phyloP scores from a whole-genome alignment of 495 filamentous ascomycete genomes.

The Neurospora pannonica region DNA sequence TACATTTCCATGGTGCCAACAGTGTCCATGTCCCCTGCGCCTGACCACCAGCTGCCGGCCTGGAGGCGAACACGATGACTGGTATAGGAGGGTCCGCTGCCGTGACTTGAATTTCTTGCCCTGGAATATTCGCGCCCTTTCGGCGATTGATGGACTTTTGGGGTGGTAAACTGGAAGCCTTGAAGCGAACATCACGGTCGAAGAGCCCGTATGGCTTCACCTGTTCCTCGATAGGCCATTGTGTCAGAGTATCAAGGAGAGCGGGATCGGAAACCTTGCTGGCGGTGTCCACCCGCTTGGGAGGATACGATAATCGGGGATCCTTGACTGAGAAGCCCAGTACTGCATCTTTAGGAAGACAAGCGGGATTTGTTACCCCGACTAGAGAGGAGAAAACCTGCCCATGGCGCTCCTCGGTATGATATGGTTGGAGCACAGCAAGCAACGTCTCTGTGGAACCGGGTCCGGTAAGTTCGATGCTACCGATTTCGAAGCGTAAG shows the following conservation, averaged over 20 bases:
- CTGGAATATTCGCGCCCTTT: conserved; percentile 56
- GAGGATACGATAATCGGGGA: conserved; percentile 71
- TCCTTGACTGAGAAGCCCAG: conserved; percentile 67
- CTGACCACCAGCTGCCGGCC: conserved; percentile 32
- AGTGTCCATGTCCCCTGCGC: conserved; percentile 71
- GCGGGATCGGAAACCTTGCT: conserved; percentile 43
- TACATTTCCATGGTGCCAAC: conserved; percentile 86
- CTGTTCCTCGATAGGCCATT: conserved; percentile 60
- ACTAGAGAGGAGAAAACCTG: conserved; percentile 53
- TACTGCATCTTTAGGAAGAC: conserved; percentile 63
- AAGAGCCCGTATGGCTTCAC: conserved; percentile 53
- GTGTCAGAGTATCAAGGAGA: conserved; percentile 45
- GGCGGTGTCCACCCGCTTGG: conserved; percentile 33
- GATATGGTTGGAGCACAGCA: conserved; percentile 54
- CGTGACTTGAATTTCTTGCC: conserved; percentile 48
- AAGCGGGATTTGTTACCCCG: conserved; percentile 64
- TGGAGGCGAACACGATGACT: conserved; percentile 58
- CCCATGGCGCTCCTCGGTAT: conserved; percentile 34
- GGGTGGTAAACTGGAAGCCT: conserved; percentile 56
- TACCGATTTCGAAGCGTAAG: conserved; percentile 87
- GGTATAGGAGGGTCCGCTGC: conserved; percentile 74
- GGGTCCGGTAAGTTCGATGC: conserved; percentile 80
- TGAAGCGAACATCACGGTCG: conserved; percentile 50
- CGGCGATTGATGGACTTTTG: conserved; percentile 85
- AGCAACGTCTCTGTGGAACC: conserved; percentile 74